Conservation (phyloP, 2,329 filamentous ascomycete genomes). For the Colletotrichum nymphaeae region DNA sequence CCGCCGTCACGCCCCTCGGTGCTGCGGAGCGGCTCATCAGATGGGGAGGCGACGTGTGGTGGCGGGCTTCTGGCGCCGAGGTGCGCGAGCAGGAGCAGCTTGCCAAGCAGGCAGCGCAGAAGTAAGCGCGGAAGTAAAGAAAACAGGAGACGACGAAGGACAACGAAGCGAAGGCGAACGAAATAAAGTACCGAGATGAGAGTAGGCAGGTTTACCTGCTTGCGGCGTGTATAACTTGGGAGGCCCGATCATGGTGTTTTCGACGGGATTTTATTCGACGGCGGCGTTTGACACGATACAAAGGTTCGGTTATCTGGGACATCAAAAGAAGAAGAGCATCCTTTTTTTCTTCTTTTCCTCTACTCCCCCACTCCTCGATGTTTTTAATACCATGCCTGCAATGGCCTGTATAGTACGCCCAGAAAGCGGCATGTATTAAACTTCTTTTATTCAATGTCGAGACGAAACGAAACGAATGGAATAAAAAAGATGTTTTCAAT, state of each 20-base stretch:
- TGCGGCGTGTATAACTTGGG: constrained; percentile 4
- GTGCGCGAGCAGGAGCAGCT: constrained; percentile 58
- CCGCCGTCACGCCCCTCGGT: constrained; percentile 83
- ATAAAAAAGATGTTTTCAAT: constrained; percentile 23
- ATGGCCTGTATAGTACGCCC: constrained; percentile 23
- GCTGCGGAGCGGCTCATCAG: constrained; percentile 85
- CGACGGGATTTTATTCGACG: background rate
- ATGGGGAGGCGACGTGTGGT: constrained; percentile 96
- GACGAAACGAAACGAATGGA: constrained; percentile 21
- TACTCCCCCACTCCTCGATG: constrained; percentile 5
- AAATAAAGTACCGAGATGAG: background rate
- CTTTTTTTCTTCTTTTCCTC: constrained; percentile 22
- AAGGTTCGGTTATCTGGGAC: background rate
- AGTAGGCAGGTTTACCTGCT: background rate
- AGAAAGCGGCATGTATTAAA: constrained; percentile 14
- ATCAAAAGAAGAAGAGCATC: background rate
- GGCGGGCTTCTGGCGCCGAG: constrained; percentile 82
- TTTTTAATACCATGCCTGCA: constrained; percentile 1
- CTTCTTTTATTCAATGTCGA: constrained; percentile 11
- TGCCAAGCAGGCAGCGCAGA: constrained; percentile 11
- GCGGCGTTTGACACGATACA: constrained; percentile 26
- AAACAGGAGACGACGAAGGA: background rate
- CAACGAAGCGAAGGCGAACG: background rate
- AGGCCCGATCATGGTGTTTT: background rate
- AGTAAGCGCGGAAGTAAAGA: background rate